phyloP scores from a whole-genome alignment of 345 rosid genomes.

The Carallia pectinifolia region DNA sequence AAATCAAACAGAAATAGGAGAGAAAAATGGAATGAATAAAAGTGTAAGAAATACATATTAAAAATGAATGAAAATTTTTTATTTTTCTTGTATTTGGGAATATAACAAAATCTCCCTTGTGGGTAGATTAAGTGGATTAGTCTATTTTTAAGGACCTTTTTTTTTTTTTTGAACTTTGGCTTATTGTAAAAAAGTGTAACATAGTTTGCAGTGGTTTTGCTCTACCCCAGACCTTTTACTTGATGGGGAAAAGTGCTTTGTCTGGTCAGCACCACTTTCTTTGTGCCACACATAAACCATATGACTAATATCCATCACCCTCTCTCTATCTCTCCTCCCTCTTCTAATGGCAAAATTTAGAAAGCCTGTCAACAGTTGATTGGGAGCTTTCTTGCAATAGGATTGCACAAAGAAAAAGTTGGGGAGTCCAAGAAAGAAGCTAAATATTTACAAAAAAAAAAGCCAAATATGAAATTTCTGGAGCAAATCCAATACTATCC shows the following conservation, averaged over 20 bases:
- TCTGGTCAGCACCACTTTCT: slow-evolving; percentile 51
- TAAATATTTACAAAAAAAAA: not conserved
- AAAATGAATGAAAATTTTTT: no score
- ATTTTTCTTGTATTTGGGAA: no score
- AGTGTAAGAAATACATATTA: no score
- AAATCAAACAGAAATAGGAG: no score
- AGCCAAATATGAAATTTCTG: slow-evolving; percentile 2
- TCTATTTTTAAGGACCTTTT: slow-evolving; percentile 50
- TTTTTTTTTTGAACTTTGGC: slow-evolving; percentile 32
- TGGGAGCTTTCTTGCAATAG: slow-evolving; percentile 27
- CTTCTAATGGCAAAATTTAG: slow-evolving; percentile 41
- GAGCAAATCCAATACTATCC: slow-evolving; percentile 20
- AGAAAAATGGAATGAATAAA: no score
- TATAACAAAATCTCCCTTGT: slow-evolving; percentile 20
- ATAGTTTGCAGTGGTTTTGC: slow-evolving; percentile 17
- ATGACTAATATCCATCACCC: slow-evolving; percentile 4
- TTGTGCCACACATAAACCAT: slow-evolving; percentile 12
- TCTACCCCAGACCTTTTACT: slow-evolving; percentile 18
- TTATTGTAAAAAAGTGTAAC: slow-evolving; percentile 35
- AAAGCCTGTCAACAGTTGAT: slow-evolving; percentile 33
- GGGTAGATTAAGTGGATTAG: slow-evolving; percentile 46
- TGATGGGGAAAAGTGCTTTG: slow-evolving; percentile 48
- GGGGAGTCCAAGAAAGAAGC: slow-evolving; percentile 6
- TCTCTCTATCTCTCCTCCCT: slow-evolving; percentile 20
- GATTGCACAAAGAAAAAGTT: slow-evolving; percentile 15